phyloP scores from a whole-genome alignment of 345 rosid species.

The Murraya koenigii region DNA sequence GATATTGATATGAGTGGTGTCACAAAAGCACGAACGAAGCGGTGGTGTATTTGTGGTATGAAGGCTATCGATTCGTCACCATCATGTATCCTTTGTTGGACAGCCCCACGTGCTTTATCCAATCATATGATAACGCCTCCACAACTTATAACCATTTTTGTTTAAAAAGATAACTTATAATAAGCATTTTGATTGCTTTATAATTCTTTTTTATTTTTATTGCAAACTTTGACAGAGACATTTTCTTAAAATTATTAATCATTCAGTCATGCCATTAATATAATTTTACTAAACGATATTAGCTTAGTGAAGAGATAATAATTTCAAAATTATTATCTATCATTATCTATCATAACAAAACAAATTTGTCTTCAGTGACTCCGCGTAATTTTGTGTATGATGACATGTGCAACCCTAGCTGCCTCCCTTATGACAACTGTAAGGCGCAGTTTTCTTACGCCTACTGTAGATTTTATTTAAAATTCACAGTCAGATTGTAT shows the following conservation, averaged over 20 bases:
- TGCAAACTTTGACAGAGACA: background rate
- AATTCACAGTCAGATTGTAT: too few species aligned
- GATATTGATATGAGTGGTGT: background rate
- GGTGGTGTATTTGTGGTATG: background rate
- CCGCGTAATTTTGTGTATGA: too few species aligned
- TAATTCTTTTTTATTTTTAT: background rate
- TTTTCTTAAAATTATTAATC: background rate
- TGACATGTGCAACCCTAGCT: too few species aligned
- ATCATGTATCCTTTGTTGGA: background rate
- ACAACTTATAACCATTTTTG: background rate
- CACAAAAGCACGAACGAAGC: background rate
- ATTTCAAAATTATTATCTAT: too few species aligned
- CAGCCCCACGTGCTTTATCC: background rate
- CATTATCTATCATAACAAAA: too few species aligned
- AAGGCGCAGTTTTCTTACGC: too few species aligned
- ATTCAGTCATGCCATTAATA: background rate
- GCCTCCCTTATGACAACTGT: too few species aligned
- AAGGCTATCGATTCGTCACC: background rate
- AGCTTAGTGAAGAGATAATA: background rate
- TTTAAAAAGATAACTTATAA: background rate
- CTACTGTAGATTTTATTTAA: too few species aligned
- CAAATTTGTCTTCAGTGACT: too few species aligned
- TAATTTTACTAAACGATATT: background rate
- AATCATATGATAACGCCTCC: background rate
- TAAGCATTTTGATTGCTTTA: background rate